Evolutionary conservation across 2,329 filamentous ascomycete species (phyloP).

Genomic region (Pseudohalonectria lignicola): DNA sequence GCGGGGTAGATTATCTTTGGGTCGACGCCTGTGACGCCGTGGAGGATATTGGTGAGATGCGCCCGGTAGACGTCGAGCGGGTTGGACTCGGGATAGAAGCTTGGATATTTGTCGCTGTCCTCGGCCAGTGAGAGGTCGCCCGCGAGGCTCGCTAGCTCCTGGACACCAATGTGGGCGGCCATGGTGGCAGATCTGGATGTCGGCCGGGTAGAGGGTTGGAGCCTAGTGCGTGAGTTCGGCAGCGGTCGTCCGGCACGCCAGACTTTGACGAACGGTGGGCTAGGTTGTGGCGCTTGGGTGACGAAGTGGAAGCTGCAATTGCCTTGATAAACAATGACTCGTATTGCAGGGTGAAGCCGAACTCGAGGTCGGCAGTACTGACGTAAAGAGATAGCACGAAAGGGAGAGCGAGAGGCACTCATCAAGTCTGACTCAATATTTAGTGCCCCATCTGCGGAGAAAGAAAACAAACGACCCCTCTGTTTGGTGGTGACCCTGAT

Average conservation of each 20-base stretch:
- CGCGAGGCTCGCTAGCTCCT: constrained; percentile 21
- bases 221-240: too few species aligned
- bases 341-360: not conserved
- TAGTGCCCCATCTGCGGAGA: too few species aligned
- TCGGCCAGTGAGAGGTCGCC: constrained; percentile 22
- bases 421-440: not conserved
- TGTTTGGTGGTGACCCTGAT: not conserved
- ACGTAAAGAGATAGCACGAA: not conserved
- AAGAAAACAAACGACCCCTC: constrained; percentile 1
- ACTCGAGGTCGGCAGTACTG: not conserved
- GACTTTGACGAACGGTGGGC: too few species aligned
- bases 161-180: constrained; percentile 13
- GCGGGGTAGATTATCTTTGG: constrained; percentile 60
- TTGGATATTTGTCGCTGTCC: constrained; percentile 33
- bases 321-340: not conserved
- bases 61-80: constrained; percentile 71
- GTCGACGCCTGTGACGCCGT: constrained; percentile 60
- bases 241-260: too few species aligned
- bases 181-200: too few species aligned
- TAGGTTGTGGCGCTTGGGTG: too few species aligned
- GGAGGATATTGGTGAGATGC: constrained; percentile 60
- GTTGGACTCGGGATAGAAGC: constrained; percentile 58
- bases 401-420: not conserved
- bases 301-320: too few species aligned
- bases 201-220: too few species aligned